Evolutionary conservation across 2,329 filamentous ascomycete genomes (phyloP), one percentile per base, ranked within the genome.

Genomic region (Trichoderma endophyticum): DNA sequence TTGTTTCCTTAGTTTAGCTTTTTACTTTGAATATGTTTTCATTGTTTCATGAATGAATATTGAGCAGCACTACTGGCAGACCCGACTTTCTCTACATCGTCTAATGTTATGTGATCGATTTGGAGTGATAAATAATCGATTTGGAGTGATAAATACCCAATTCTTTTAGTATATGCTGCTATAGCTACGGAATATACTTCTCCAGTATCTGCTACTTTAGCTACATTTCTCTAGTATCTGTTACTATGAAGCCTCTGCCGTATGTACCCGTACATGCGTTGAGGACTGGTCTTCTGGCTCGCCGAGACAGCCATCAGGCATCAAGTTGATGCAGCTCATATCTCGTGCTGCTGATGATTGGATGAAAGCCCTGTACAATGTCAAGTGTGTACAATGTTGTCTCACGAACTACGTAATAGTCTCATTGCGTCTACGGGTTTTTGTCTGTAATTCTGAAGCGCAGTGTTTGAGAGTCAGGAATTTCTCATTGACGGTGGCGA

Each of bases 1-100:
- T 51, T 26, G 34, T 62, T 70, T 70, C 36, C 56, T 61, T 70
- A 48, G 57, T 28, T n/a, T 61, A 62, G 30, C 34, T 57, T 67
- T 43, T 57, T 34, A 54, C 8, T 70, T 24, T 70, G 24, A 60
- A 62, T 39, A 62, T 30, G 36, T 11, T 59, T 59, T 59, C 32
- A 57, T 57, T 15, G 57, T 43, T 54, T 43, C n/a, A 59, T 43
- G 15, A 43, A 43, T 51, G n/a, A 54, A 21, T 54, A 24, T 54
- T 54, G 26, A 57, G 26, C 54, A 28, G 1, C 4, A n/a, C 26
- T 57, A 21, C 48, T 54, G 11, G 48, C 48, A 24, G 5, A 54
- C 9, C n/a, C 9, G 43, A 24, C 0, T 14, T 24, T 2, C n/a
- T 21, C n/a, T 21, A 5, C 43, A 51, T 51, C 9, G 5, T 14